These are phyloP conservation scores for Candida albicans DNA, from an alignment of 1,139 yeast genomes.

Conservation along the genomic window DNA sequence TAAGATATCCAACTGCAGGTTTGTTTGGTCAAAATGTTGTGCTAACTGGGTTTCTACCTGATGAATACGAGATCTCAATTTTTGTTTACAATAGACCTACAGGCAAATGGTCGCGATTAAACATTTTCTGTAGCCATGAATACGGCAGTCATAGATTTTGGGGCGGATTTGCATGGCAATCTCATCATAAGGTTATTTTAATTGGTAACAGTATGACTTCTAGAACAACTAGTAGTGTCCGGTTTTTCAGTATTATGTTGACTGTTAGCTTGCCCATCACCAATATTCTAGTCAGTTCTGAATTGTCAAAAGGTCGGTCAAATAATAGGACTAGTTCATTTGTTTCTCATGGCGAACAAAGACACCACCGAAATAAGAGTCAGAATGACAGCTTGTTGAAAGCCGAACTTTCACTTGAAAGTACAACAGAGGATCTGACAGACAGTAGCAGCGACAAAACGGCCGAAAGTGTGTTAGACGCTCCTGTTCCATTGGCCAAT, in stretches of 20 bases:
- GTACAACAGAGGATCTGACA: constrained; percentile 15
- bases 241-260: constrained; percentile 57
- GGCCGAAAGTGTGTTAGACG: constrained; percentile 3
- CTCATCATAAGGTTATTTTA: constrained; percentile 66
- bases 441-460: constrained; percentile 18
- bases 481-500: constrained; percentile 7
- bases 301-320: constrained; percentile 33
- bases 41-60: constrained; percentile 56
- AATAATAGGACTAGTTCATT: constrained; percentile 24
- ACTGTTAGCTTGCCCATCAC: constrained; percentile 68
- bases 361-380: background rate
- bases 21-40: constrained; percentile 64
- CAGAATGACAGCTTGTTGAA: background rate
- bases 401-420: constrained; percentile 6
- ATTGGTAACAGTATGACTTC: constrained; percentile 54
- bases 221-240: constrained; percentile 50
- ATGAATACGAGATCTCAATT: constrained; percentile 55
- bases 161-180: constrained; percentile 71
- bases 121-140: constrained; percentile 55
- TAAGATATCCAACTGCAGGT: constrained; percentile 59
- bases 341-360: constrained; percentile 15
- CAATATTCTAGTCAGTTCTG: constrained; percentile 52
- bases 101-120: constrained; percentile 64
- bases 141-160: constrained; percentile 60
- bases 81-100: constrained; percentile 62